Evolutionary conservation across 305 asterid genomes (phyloP).

Genomic region (Solanum hybrid): DNA sequence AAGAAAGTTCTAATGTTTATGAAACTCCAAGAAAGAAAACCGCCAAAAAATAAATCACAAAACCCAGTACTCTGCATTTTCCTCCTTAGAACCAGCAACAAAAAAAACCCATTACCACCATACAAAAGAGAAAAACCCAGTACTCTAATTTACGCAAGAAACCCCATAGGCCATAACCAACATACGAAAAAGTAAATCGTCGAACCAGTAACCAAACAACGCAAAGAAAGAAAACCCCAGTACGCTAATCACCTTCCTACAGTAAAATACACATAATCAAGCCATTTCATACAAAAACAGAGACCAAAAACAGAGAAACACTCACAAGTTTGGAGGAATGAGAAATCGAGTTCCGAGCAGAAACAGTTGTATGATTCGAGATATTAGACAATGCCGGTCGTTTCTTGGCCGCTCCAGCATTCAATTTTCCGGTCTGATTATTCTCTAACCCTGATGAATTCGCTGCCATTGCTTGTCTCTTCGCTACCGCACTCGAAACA

Average conservation of each 20-base stretch:
- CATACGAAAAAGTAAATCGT: too few relatives aligned
- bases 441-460: constrained; percentile 27
- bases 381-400: constrained; percentile 76
- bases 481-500: constrained; percentile 55
- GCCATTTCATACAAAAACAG: not conserved
- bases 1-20: not conserved
- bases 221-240: not conserved
- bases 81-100: not conserved
- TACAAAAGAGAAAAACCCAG: not conserved
- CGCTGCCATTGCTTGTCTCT: constrained; percentile 39
- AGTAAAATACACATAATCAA: not conserved
- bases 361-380: constrained; percentile 50
- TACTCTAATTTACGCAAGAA: not conserved
- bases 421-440: constrained; percentile 22
- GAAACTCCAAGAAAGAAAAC: not conserved
- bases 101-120: not conserved
- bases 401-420: constrained; percentile 43
- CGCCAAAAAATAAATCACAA: not conserved
- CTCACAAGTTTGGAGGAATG: constrained; percentile 56
- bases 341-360: constrained; percentile 24
- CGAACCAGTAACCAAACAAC: not conserved
- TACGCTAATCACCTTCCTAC: not conserved
- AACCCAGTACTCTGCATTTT: not conserved
- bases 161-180: not conserved
- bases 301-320: not conserved